Percentiles rank a stretch among this genome's conserved stretches.
phyloP scores from a whole-genome alignment of 2,329 filamentous ascomycete genomes.

The Polychaeton citri region DNA sequence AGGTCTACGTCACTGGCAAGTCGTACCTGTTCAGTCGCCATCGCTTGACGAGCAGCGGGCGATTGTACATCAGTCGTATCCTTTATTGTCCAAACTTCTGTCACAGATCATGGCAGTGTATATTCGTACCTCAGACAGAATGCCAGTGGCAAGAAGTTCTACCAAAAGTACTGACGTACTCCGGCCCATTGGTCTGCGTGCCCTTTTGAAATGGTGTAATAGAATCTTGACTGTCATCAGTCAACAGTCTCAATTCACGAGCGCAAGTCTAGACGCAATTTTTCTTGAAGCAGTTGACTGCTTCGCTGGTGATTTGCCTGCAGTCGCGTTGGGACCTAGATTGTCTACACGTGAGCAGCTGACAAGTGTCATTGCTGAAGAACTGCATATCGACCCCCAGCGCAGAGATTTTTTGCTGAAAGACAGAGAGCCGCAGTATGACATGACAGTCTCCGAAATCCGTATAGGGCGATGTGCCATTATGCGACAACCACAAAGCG shows the following conservation, averaged over 20 bases:
- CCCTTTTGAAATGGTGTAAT: constrained; percentile 84
- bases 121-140: constrained; percentile 8
- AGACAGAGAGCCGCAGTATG: constrained; percentile 57
- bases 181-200: constrained; percentile 55
- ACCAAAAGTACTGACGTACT: constrained; percentile 34
- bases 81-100: constrained; percentile 48
- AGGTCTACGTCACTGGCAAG: constrained; percentile 75
- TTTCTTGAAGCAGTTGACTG: constrained; percentile 91
- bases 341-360: constrained; percentile 32
- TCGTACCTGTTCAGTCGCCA: constrained; percentile 55
- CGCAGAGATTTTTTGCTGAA: constrained; percentile 64
- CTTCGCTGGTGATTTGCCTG: constrained; percentile 70
- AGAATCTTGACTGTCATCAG: constrained; percentile 56
- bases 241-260: constrained; percentile 47
- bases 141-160: neutral
- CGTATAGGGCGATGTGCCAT: constrained; percentile 19
- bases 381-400: constrained; percentile 75
- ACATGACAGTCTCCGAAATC: constrained; percentile 26
- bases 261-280: constrained; percentile 66
- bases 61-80: constrained; percentile 59
- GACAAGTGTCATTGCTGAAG: constrained; percentile 56
- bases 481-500: constrained; percentile 2
- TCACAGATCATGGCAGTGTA: constrained; percentile 45
- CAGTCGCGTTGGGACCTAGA: constrained; percentile 41
- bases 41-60: constrained; percentile 56